Base-by-base conservation (phyloP, 2,329 filamentous ascomycete genomes). In the Thielaviopsis euricoi region DNA sequence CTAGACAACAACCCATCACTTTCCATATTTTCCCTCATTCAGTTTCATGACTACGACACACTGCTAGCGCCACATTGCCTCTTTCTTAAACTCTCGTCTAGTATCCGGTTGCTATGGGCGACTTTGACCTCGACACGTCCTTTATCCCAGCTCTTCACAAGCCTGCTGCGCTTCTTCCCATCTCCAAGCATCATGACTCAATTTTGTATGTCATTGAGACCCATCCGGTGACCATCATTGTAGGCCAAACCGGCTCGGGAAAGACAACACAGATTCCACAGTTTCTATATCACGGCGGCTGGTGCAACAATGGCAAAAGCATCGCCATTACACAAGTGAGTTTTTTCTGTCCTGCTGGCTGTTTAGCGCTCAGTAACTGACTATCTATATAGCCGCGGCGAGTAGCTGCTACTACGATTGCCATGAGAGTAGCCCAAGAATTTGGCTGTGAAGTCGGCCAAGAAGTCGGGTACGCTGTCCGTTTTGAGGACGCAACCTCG, bases 221-320 rank as follows among this genome's bases (percentile, higher is more conserved):
- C 7, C 81, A 82, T 62, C 85, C 87, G 0, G 85, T 97, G 59
- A 91, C 87, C 0, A 88, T 97, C 55, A 82, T 97, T 13, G 83
- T 97, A 57, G 93, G 91, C 9, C 89, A 96, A 67, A 97, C 93
- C 1, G 93, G 93, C 3, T 95, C 87, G 23, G 90, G 91, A 49
- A 97, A 97, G 71, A 95, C 90, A 1, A 97, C 93, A 0, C 93
- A 97, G 67, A 85, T 97, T 50, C 93, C 93, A 0, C 91, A 96
- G 64, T 97, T 86, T 65, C 78, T 97, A 13, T 84, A 95, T 59
- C 77, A 87, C 64, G 87, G 86, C 65, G 91, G 91, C 70, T 97
- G 91, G 90, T 91, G 88, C 67, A 76, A 78, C 26, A 80, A 89
- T 67, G 89, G 87, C 21, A 94, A 90, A 67, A 70, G 86, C 52